phyloP scores from a whole-genome alignment of 2,329 filamentous ascomycete genomes.

The Leptoxyphium fumago region DNA sequence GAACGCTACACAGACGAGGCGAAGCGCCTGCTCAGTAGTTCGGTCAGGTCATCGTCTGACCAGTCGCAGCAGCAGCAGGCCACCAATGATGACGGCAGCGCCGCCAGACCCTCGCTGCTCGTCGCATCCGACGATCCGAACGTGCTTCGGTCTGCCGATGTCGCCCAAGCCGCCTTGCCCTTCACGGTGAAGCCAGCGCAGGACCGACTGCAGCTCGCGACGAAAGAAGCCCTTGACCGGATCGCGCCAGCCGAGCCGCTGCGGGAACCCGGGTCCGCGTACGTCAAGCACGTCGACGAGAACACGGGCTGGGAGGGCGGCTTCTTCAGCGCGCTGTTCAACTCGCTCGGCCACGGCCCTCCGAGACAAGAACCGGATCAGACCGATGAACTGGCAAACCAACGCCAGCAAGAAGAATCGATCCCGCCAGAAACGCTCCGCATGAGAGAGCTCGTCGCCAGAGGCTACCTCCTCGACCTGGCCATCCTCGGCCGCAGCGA shows the following conservation, averaged over 20 bases:
- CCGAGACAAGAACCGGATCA: slow-evolving; percentile 9
- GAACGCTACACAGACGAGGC: slow-evolving; percentile 51
- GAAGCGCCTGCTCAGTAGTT: slow-evolving; percentile 36
- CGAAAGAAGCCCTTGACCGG: slow-evolving; percentile 38
- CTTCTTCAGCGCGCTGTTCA: slow-evolving; percentile 71
- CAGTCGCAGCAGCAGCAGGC: slow-evolving; percentile 11
- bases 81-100: slow-evolving; percentile 60
- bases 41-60: slow-evolving; percentile 12
- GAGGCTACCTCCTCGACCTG: slow-evolving; percentile 72
- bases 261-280: slow-evolving; percentile 31
- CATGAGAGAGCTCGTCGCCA: slow-evolving; percentile 57
- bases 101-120: slow-evolving; percentile 50
- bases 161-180: slow-evolving; percentile 29
- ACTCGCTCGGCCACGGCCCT: slow-evolving; percentile 46
- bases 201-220: slow-evolving; percentile 60
- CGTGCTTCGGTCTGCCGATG: slow-evolving; percentile 52
- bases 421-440: slow-evolving; percentile 38
- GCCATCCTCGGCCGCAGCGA: slow-evolving; percentile 57
- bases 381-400: slow-evolving; percentile 1
- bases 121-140: slow-evolving; percentile 71
- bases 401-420: background rate
- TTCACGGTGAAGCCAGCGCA: slow-evolving; percentile 44
- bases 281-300: slow-evolving; percentile 57
- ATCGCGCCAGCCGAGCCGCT: slow-evolving; percentile 12
- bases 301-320: slow-evolving; percentile 78